These are phyloP conservation scores for Lodderomyces metapsilosis DNA, from an alignment of 1,139 yeast species.

Conservation along the genomic window DNA sequence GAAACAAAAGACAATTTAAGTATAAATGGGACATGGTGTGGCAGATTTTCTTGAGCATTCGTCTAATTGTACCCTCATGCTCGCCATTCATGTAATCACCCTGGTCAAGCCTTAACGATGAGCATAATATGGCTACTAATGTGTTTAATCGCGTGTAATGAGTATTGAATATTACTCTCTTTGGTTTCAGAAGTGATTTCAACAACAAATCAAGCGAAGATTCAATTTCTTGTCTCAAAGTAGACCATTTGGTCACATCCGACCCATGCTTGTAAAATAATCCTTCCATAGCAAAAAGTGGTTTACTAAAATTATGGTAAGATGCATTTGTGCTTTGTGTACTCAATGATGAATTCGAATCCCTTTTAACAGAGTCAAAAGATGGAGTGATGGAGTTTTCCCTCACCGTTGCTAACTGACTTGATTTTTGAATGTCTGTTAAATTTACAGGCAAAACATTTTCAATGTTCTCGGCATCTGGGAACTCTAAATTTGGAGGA, in stretches of 20 bases:
- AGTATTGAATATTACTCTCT: slow-evolving; percentile 50
- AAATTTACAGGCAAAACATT: slow-evolving; percentile 18
- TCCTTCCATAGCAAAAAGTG: slow-evolving; percentile 39
- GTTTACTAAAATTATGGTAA: slow-evolving; percentile 45
- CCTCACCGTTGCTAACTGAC: slow-evolving; percentile 11
- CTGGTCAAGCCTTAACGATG: slow-evolving; percentile 52
- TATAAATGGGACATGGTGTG: slow-evolving; percentile 57
- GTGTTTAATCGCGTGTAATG: slow-evolving; percentile 53
- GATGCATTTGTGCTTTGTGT: slow-evolving; percentile 25
- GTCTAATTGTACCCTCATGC: slow-evolving; percentile 44
- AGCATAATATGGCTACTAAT: slow-evolving; percentile 45
- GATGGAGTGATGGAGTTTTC: slow-evolving; percentile 11
- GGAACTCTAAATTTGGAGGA: slow-evolving; percentile 28
- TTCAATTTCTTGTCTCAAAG: slow-evolving; percentile 44
- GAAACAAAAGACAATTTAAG: slow-evolving; percentile 55
- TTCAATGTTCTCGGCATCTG: slow-evolving; percentile 25
- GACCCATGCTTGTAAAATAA: slow-evolving; percentile 56
- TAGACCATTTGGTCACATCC: slow-evolving; percentile 62
- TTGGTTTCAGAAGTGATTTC: slow-evolving; percentile 48
- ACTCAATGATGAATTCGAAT: slow-evolving; percentile 36
- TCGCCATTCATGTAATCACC: slow-evolving; percentile 47
- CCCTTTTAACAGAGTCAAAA: slow-evolving; percentile 37
- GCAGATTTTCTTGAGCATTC: slow-evolving; percentile 50
- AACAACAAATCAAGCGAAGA: slow-evolving; percentile 46
- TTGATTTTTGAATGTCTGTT: slow-evolving; percentile 10